Base-by-base conservation (phyloP, 306 rosid genomes). In the Lithocarpus polystachyus region DNA sequence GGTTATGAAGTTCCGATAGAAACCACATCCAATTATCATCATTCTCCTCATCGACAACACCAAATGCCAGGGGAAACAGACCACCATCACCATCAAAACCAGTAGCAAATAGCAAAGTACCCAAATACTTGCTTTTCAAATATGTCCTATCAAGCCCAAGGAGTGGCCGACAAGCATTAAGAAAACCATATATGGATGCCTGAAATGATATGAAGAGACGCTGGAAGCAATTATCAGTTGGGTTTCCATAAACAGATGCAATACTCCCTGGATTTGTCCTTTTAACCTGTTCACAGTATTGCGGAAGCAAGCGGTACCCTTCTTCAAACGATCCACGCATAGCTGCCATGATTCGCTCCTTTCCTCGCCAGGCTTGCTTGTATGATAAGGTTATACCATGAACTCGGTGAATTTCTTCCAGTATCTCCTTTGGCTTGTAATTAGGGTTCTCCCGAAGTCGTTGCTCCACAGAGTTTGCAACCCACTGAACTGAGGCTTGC, bases 401-500 rank as follows among this genome's bases (percentile, higher is more conserved):
- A 81, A 87, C 89, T 76, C 86, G 89, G 72, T 92, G 97, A 84
- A 92, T 92, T 89, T 92, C 97, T 86, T 92, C 97, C 73, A 92
- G 79, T 80, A 92, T 92, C 86, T 92, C 97, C 89, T 92, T 92
- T 59, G 97, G 96, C 88, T 90, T 92, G 87, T 82, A 92, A 83
- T 89, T 88, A 26, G 97, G 97, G 71, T 92, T 90, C 86, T 92
- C 97, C 79, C 55, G 89, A 65, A 92, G 88, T 75, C 90, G 90
- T 77, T 86, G 88, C 86, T 90, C 97, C 83, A 92, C 97, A 77
- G 97, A 90, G 74, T 57, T 88, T 45, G 97, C 97, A 80, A 92
- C 97, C 97, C 97, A 92, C 75, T 92, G 96, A 85, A 92, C 97
- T 5, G 96, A 90, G 77, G 97, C 97, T 82, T 92, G 97, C 83